Percentiles rank a stretch among this genome's conserved stretches.
These are phyloP conservation scores for Potentilla sterilis DNA, from an alignment of 306 rosid genomes.

Conservation along the genomic window DNA sequence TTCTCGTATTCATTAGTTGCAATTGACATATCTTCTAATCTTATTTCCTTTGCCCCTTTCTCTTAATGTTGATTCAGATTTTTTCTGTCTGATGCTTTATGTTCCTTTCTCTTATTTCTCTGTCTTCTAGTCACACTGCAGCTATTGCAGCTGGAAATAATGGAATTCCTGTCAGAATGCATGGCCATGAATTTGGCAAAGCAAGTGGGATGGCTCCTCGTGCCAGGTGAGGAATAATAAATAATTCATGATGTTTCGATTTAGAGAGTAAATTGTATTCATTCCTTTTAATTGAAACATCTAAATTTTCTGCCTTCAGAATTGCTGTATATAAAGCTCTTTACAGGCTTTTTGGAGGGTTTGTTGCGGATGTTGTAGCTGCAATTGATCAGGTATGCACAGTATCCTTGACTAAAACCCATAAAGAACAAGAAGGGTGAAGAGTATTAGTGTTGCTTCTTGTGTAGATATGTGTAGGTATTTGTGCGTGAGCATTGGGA, in stretches of 20 bases:
- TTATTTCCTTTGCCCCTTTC: not conserved
- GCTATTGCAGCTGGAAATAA: slow-evolving; percentile 99
- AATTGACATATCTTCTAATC: slow-evolving; percentile 8
- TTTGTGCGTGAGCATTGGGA: not conserved
- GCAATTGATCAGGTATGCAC: slow-evolving; percentile 92
- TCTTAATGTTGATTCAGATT: not conserved
- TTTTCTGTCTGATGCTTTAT: slow-evolving; percentile 10
- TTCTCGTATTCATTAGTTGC: not conserved
- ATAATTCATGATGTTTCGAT: slow-evolving; percentile 12
- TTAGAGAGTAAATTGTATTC: slow-evolving; percentile 27
- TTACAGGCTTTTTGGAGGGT: slow-evolving; percentile 95
- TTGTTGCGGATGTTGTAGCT: slow-evolving; percentile 95
- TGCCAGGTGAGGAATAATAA: slow-evolving; percentile 72
- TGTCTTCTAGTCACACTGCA: slow-evolving; percentile 80
- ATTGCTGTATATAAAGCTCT: slow-evolving; percentile 98
- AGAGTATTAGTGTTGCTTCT: slow-evolving; percentile 7
- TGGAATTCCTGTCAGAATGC: slow-evolving; percentile 93
- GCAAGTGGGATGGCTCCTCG: slow-evolving; percentile 99
- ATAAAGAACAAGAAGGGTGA: slow-evolving; percentile 4
- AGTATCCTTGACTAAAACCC: slow-evolving; percentile 10
- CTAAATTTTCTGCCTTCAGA: slow-evolving; percentile 47
- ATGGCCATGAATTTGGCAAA: slow-evolving; percentile 94
- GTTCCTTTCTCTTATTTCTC: slow-evolving; percentile 23
- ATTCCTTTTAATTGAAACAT: slow-evolving; percentile 25
- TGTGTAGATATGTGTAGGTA: not conserved